phyloP scores from a whole-genome alignment of 345 rosid species.

The Eucalyptus pauciflora region DNA sequence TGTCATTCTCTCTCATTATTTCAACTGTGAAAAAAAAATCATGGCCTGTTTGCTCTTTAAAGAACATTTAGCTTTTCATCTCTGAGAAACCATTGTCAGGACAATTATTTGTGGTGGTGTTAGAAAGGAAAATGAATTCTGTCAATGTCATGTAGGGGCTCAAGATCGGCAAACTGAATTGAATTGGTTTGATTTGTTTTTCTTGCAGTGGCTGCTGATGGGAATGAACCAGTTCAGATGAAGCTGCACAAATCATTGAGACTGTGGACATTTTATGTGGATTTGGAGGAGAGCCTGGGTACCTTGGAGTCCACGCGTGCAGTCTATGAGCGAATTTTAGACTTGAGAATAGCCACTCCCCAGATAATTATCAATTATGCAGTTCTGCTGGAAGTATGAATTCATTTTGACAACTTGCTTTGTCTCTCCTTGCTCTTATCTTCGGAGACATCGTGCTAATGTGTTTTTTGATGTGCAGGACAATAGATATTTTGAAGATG shows the following conservation, averaged over 20 bases:
- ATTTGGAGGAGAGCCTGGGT: slow-evolving; percentile 93
- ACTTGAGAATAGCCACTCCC: slow-evolving; percentile 92
- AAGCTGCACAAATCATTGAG: slow-evolving; percentile 82
- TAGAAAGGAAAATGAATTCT: not conserved
- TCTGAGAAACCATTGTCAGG: not conserved
- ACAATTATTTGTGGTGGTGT: not conserved
- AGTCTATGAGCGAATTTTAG: slow-evolving; percentile 88
- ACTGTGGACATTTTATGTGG: slow-evolving; percentile 89
- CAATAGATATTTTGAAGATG: slow-evolving; percentile 91
- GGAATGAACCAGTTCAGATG: slow-evolving; percentile 92
- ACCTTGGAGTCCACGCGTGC: slow-evolving; percentile 83
- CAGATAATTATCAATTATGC: slow-evolving; percentile 91
- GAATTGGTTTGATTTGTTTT: not conserved
- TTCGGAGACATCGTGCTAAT: not conserved
- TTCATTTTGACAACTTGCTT: not conserved
- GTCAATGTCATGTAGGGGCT: not conserved
- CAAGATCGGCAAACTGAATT: not conserved
- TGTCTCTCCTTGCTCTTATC: not conserved
- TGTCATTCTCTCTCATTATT: not conserved
- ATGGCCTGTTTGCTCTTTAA: not conserved
- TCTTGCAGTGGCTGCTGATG: slow-evolving; percentile 82
- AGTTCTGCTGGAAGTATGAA: slow-evolving; percentile 56
- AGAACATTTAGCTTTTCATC: not conserved
- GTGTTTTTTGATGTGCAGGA: slow-evolving; percentile 30
- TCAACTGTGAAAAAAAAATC: not conserved